A percentile compares a stretch with the other conserved stretches of the same genome.
Conservation (phyloP, 106 monocot genomes). For the Allium sativum region DNA sequence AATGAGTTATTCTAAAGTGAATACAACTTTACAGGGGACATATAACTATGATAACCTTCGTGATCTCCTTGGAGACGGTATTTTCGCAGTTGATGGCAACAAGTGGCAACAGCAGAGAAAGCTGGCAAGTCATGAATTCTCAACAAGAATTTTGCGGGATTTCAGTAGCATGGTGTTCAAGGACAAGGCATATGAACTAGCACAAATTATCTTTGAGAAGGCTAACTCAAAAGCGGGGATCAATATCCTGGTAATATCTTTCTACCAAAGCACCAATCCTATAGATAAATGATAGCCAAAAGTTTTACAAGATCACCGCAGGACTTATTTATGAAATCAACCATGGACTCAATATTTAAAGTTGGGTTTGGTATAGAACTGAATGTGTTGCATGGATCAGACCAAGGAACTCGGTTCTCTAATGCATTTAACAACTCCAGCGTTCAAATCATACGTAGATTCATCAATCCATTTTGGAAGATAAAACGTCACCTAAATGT, state of each 20-base stretch:
- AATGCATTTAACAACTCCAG: constrained; percentile 50
- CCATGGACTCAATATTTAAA: constrained; percentile 52
- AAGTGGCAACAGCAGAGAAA: constrained; percentile 27
- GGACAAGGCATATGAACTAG: constrained; percentile 31
- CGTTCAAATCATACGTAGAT: constrained; percentile 8
- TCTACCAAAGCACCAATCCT: neutral
- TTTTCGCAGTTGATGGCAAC: constrained; percentile 24
- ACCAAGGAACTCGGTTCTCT: constrained; percentile 26
- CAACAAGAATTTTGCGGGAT: constrained; percentile 27
- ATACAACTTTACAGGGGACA: too few relatives aligned
- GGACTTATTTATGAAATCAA: constrained; percentile 38
- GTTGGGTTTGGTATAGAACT: constrained; percentile 46
- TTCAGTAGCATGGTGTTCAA: constrained; percentile 30
- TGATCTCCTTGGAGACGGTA: constrained; percentile 6
- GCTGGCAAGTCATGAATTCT: constrained; percentile 19
- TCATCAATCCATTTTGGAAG: constrained; percentile 43
- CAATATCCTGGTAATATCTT: constrained; percentile 31
- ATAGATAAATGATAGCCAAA: neutral
- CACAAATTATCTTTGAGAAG: constrained; percentile 9
- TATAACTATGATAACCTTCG: too few relatives aligned
- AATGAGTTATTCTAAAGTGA: too few relatives aligned
- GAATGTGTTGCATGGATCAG: constrained; percentile 16
- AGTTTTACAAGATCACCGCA: neutral
- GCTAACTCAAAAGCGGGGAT: constrained; percentile 14
- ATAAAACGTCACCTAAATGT: constrained; percentile 28